Base-by-base conservation (phyloP, 2,329 filamentous ascomycete genomes). In the Pseudopyrenochaeta lycopersici region DNA sequence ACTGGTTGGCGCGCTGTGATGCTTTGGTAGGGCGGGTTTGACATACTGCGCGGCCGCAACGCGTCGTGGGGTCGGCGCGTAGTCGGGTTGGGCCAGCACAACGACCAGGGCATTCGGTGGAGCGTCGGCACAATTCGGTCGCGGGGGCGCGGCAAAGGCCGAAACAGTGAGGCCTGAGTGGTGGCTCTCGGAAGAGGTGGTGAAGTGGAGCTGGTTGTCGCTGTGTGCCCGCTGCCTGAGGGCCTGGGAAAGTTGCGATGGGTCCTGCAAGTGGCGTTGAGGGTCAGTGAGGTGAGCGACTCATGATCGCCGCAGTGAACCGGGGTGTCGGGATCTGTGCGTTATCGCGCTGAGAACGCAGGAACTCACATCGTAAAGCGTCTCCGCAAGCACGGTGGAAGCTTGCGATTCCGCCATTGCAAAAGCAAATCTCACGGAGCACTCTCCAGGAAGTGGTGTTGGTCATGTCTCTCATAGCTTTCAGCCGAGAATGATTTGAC, bases 171-270 rank as follows among this genome's bases (percentile, higher is more conserved):
- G 40, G 38, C 49, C 45, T 17, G 57, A 59, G 23, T 41, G 46
- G 23, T 52, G 49, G 41, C 59, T 62, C 33, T 66, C 60, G n/a
- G 65, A 63, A 10, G 67, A 65, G 7, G 59, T 60, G 52, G 64
- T 70, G 58, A 69, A 68, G 44, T 60, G 63, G 10, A 69, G 33
- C 31, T 53, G 46, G 44, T 46, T 49, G 35, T 63, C 53, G 57
- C 51, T 64, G 62, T 64, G 68, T 62, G 66, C 66, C 36, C 72
- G 72, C 65, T 74, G 68, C 63, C 64, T 52, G 46, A 76, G 70
- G 54, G 66, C 60, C 54, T 74, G 68, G 23, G 73, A 76, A 21
- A 76, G 70, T 59, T 73, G 70, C 12, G 67, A 73, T 42, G 73
- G 72, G 58, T 76, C 71, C 73, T 75, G 49, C 17, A 48, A 49